Evolutionary conservation across 805 yeast genomes (phyloP), one percentile per base, ranked within the genome.

Genomic region (Lipomyces oligophaga): DNA sequence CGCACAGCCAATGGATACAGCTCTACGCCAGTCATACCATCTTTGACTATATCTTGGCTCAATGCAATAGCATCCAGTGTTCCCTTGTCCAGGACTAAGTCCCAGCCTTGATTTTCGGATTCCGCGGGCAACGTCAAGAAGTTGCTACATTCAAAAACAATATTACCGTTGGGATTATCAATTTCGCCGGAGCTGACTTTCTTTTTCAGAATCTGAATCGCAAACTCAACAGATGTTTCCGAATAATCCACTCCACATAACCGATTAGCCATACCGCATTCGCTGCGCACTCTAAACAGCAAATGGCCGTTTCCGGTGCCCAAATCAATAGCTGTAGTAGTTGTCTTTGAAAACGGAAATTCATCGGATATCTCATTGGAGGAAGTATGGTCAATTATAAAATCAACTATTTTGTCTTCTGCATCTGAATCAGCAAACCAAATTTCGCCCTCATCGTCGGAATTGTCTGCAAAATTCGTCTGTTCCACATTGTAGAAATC

Each of bases 381-480:
- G 52, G 61, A 49, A 3, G 76, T 35, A 54, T 80, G 74, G 3
- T 78, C 78, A 15, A 72, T 67, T 5, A 90, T 63, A 59, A 83
- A 89, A 39, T 78, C 78, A n/a, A 84, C 73, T 79, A 93, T 83
- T 61, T 80, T 83, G 49, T 72, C 74, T 61, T 90, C 97, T 0
- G 98, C 97, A 60, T 83, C 88, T n/a, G 85, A 82, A 60, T 93
- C 98, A 56, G 84, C 80, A 65, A 93, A 93, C 98, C 98, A 93
- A 64, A 89, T 78, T 65, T 93, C 97, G 1, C 99, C 99, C 0
- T 88, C 81, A 63, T 93, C 97, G 16, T 82, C 74, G 15, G 83
- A 79, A 62, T 90, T 85, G 24, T 77, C 77, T 32, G 71, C 65
- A 60, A 85, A 90, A 66, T 90, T 90, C 22, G 63, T 58, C 52